phyloP scores from a whole-genome alignment of 2,329 filamentous ascomycete genomes.

The Phoma sp. region DNA sequence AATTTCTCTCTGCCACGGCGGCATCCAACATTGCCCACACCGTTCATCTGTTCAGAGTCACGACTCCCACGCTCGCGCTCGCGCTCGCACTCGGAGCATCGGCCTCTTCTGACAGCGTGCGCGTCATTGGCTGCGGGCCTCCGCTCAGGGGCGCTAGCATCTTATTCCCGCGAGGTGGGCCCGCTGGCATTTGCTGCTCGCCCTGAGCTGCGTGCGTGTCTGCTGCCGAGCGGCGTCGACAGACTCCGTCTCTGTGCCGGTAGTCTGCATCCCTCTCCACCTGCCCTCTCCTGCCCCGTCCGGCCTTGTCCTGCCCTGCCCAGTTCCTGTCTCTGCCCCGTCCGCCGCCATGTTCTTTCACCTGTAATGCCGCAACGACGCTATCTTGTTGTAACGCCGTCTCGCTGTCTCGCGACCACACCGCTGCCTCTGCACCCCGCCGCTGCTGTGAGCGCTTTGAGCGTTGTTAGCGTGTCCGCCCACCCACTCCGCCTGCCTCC shows the following conservation, averaged over 20 bases:
- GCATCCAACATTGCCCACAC: no score
- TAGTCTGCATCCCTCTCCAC: slow-evolving; percentile 5
- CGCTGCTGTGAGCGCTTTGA: slow-evolving; percentile 1
- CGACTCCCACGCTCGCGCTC: no score
- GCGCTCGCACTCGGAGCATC: slow-evolving; percentile 3
- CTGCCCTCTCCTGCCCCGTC: background rate
- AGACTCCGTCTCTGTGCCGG: background rate
- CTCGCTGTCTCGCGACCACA: no score
- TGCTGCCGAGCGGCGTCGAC: no score
- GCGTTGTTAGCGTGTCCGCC: slow-evolving; percentile 25
- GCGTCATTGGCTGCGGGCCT: slow-evolving; percentile 33
- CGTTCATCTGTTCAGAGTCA: no score
- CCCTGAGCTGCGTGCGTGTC: background rate
- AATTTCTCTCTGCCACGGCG: no score
- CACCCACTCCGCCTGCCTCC: slow-evolving; percentile 24
- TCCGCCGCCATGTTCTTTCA: slow-evolving; percentile 17
- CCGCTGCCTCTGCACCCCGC: slow-evolving; percentile 3
- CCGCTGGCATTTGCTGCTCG: slow-evolving; percentile 4
- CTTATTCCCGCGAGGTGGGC: slow-evolving; percentile 21
- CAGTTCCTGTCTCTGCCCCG: background rate
- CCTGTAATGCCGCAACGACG: slow-evolving; percentile 15
- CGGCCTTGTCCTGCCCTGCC: background rate
- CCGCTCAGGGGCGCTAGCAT: slow-evolving; percentile 9
- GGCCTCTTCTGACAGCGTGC: slow-evolving; percentile 14
- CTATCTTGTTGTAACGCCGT: slow-evolving; percentile 4